phyloP scores from a whole-genome alignment of 2,329 filamentous ascomycete genomes.

The Penicillium sp. region DNA sequence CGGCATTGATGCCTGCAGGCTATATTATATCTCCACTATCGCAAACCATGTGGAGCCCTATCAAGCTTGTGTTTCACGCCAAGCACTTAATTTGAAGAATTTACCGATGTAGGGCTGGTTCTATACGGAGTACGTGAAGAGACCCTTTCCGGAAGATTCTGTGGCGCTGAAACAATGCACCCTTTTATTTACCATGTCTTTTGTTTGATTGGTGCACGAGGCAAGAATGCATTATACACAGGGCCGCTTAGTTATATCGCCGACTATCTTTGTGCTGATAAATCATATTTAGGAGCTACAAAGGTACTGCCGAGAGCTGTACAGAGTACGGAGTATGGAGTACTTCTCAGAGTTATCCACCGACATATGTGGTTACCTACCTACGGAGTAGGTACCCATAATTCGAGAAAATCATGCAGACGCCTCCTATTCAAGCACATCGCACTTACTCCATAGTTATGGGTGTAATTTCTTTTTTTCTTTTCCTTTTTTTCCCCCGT shows the following conservation, averaged over 20 bases:
- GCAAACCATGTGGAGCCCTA: background rate
- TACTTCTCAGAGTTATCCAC: no score
- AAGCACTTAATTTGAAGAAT: background rate
- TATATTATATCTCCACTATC: no score
- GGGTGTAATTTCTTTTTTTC: background rate
- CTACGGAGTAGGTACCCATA: no score
- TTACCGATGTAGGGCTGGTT: background rate
- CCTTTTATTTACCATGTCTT: background rate
- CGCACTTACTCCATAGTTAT: background rate
- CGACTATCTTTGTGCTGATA: background rate
- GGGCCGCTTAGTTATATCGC: no score
- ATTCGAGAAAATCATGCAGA: background rate
- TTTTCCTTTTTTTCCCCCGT: background rate
- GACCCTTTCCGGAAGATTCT: no score
- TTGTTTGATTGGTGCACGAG: background rate
- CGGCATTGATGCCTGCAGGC: no score
- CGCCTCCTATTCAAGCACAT: background rate
- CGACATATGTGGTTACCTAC: no score
- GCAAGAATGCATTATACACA: no score
- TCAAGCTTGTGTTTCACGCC: constrained; percentile 10
- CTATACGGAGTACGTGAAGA: background rate
- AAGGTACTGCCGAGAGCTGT: background rate
- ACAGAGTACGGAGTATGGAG: no score
- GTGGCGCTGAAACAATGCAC: background rate
- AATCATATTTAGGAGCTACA: background rate